Conservation (phyloP, 768 basidiomycete species). For the Lyophyllum atratum region DNA sequence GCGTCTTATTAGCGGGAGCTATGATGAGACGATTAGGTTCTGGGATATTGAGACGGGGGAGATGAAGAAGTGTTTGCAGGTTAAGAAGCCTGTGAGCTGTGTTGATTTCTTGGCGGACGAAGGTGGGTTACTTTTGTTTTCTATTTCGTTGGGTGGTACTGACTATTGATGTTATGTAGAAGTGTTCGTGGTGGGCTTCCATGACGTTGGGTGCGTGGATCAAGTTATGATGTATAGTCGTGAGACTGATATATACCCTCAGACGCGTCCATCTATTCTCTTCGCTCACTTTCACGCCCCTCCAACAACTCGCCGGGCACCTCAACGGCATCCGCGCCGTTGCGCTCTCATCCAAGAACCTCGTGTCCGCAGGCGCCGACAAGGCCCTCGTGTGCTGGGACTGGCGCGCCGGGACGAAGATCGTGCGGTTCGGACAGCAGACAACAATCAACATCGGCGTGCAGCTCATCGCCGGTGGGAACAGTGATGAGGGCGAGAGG, state of each 20-base stretch:
- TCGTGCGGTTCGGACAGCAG: constrained; percentile 90
- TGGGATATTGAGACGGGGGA: constrained; percentile 77
- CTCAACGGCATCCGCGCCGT: constrained; percentile 90
- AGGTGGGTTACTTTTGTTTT: constrained; percentile 40
- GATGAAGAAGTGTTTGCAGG: constrained; percentile 73
- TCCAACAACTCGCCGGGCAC: constrained; percentile 85
- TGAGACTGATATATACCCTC: constrained; percentile 1
- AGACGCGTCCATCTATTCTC: constrained; percentile 90
- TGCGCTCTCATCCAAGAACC: constrained; percentile 79
- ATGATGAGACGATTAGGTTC: constrained; percentile 90
- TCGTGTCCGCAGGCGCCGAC: constrained; percentile 82
- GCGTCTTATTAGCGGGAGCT: constrained; percentile 84
- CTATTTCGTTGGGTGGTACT: neutral
- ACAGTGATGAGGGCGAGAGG: constrained; percentile 66
- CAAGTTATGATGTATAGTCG: neutral
- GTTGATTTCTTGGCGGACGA: constrained; percentile 85
- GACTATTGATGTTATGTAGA: constrained; percentile 42
- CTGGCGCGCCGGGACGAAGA: constrained; percentile 86
- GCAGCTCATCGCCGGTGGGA: constrained; percentile 66
- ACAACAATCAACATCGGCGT: constrained; percentile 92
- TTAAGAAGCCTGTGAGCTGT: constrained; percentile 90
- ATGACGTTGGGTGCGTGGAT: constrained; percentile 76
- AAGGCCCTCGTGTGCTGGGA: constrained; percentile 87
- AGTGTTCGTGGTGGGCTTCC: constrained; percentile 91
- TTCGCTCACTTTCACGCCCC: constrained; percentile 78